Percentiles rank a stretch among this genome's conserved stretches.
Evolutionary conservation across 2,329 filamentous ascomycete genomes (phyloP).

Genomic region (Clarireedia hainanense): DNA sequence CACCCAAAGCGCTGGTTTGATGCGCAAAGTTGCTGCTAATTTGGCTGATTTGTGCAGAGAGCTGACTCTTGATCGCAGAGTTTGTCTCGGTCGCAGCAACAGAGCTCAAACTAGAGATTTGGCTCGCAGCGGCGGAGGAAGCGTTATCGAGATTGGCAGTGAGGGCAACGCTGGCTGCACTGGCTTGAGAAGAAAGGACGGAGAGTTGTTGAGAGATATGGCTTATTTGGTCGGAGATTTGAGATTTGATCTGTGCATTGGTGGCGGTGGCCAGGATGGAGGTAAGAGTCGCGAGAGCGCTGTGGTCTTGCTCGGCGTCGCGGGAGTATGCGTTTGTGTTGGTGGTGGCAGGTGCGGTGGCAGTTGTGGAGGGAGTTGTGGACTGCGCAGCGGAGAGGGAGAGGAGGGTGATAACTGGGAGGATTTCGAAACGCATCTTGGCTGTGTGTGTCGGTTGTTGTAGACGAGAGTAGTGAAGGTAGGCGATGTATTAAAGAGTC

Average conservation of each 20-base stretch:
- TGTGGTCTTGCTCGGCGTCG: not conserved
- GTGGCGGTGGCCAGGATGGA: not conserved
- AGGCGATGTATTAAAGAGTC: no score
- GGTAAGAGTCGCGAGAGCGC: not conserved
- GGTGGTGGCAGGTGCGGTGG: not conserved
- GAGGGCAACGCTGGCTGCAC: not conserved
- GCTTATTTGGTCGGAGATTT: slow-evolving; percentile 1
- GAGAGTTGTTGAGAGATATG: not conserved
- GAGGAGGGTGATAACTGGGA: not conserved
- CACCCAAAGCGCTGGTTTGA: not conserved
- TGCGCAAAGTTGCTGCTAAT: slow-evolving; percentile 15
- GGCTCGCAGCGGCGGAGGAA: not conserved
- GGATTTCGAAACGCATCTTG: slow-evolving; percentile 9
- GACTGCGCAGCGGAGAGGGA: slow-evolving; percentile 1
- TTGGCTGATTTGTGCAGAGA: slow-evolving; percentile 6
- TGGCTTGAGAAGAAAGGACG: not conserved
- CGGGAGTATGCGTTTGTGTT: not conserved
- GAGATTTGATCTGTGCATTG: not conserved
- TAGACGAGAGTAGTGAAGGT: not conserved
- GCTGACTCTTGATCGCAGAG: not conserved
- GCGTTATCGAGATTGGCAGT: not conserved
- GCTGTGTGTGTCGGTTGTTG: not conserved
- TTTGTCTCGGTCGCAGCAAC: not conserved
- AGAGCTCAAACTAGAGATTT: slow-evolving; percentile 1
- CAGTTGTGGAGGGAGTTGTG: not conserved